Evolutionary conservation across 192 early-diverging fungal genomes (phyloP), one percentile per base, ranked within the genome.

Genomic region (Chytriomyces sp.): DNA sequence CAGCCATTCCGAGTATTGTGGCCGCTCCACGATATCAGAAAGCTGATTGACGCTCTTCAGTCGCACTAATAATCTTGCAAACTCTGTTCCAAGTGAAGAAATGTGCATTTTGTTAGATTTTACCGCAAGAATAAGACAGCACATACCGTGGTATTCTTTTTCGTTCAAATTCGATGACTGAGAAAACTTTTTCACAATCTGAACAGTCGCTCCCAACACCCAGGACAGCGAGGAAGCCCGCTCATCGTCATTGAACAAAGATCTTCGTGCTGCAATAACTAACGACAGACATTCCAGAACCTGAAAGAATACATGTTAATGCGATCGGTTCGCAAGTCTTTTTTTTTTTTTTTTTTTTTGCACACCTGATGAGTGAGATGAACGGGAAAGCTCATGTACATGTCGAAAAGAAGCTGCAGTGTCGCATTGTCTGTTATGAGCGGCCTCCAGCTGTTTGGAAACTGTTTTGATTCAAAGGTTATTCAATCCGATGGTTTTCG

Each of bases 11-110:
- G 82, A 76, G 83, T 92, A 95, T 45, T 86, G 85, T 5, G 87
- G 82, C 60, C 85, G 86, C 59, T 95, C 93, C 43, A 90, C 86
- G n/a, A 97, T 89, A 73, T 96, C 95, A 44, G 83, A 80, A 65
- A 94, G 76, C 64, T 94, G 92, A 78, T 95, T 92, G 20, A 93
- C 91, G 59, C 90, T 86, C 82, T 92, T 90, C 77, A 96, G 92
- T 45, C 94, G 86, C 35, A 91, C 89, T 53, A 97, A 85, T 79
- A 95, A 82, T 18, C 94, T 87, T 72, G 94, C 93, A 73, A 96
- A 88, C 66, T 96, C 94, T 83, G 45, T 7, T 61, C 9, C 24
- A 67, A n/a, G 3, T 9, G n/a, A 35, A 75, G 53, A 35, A 35
- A 35, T 35, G 35, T 2, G 35, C 35, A 35, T 35, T 35, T 2